phyloP scores from a whole-genome alignment of 176 grass and related monocot species.

The Triticum turgidum region DNA sequence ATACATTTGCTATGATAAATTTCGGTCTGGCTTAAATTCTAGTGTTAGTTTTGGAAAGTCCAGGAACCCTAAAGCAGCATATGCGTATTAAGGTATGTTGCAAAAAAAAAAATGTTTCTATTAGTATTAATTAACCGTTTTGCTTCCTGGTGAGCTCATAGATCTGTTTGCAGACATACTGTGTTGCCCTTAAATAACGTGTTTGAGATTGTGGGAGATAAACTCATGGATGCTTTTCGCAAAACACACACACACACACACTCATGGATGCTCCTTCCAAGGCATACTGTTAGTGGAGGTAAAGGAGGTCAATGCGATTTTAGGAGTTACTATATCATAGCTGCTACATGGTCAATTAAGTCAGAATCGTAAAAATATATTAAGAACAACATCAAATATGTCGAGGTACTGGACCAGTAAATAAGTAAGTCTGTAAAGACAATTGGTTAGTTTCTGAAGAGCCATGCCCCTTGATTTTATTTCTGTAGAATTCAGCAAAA shows the following conservation, averaged over 20 bases:
- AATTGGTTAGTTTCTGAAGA: background rate
- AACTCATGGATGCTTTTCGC: background rate
- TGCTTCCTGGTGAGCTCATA: background rate
- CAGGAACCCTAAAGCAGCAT: conserved; percentile 3
- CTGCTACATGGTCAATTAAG: background rate
- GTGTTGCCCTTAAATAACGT: background rate
- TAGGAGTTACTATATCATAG: background rate
- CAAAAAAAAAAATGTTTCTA: background rate
- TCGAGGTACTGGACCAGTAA: background rate
- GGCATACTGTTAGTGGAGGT: background rate
- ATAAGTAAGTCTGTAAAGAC: background rate
- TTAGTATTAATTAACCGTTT: background rate
- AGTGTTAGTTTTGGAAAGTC: background rate
- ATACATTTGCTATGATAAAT: background rate
- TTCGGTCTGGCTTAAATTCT: background rate
- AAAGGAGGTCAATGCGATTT: background rate
- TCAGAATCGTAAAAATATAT: background rate
- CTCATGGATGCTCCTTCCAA: background rate
- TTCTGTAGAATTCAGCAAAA: background rate
- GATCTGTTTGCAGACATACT: background rate
- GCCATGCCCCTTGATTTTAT: background rate
- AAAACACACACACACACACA: too few relatives aligned
- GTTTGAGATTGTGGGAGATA: background rate
- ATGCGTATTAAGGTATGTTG: background rate
- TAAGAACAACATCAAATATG: background rate